Conservation (phyloP, 352 stramenopile genomes). For the Phytopythium aichiense region DNA sequence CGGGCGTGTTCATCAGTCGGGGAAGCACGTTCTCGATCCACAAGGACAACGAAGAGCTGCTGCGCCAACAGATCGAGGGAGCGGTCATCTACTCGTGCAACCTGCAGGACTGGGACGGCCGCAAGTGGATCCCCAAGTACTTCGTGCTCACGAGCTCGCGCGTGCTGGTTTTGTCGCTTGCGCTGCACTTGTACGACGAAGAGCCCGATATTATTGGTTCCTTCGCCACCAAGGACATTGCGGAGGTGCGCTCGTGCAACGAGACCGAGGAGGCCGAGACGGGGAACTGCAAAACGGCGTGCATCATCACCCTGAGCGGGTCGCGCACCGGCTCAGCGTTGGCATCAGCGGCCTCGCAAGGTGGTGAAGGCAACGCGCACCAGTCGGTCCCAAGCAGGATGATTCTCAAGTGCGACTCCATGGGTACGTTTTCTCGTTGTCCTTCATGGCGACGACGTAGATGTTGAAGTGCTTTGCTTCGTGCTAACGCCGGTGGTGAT, state of each 20-base stretch:
- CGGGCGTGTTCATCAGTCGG: constrained; percentile 78
- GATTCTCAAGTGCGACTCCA: constrained; percentile 77
- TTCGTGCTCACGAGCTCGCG: constrained; percentile 82
- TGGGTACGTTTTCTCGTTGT: constrained; percentile 34
- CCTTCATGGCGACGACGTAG: background rate
- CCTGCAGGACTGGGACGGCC: constrained; percentile 80
- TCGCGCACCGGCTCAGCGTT: constrained; percentile 4
- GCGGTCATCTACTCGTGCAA: constrained; percentile 82
- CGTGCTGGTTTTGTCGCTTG: constrained; percentile 75
- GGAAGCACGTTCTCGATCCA: constrained; percentile 83
- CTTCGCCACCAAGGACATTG: constrained; percentile 76
- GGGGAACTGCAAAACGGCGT: constrained; percentile 46
- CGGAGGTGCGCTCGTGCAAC: constrained; percentile 74
- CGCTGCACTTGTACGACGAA: constrained; percentile 84
- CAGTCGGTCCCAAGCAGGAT: constrained; percentile 43
- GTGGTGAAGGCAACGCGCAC: constrained; percentile 7
- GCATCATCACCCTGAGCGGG: constrained; percentile 47
- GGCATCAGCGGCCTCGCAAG: constrained; percentile 8
- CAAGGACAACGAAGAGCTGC: constrained; percentile 80
- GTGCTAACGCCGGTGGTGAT: background rate
- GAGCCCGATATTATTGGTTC: constrained; percentile 82
- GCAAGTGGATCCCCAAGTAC: constrained; percentile 88
- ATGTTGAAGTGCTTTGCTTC: too few species aligned
- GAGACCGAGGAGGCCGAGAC: constrained; percentile 68
- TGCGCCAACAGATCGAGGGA: constrained; percentile 79